A percentile compares a stretch with the other conserved stretches of the same genome.
These are phyloP conservation scores for Cordyceps cicadae DNA, from an alignment of 2,329 filamentous ascomycete species.

Conservation along the genomic window DNA sequence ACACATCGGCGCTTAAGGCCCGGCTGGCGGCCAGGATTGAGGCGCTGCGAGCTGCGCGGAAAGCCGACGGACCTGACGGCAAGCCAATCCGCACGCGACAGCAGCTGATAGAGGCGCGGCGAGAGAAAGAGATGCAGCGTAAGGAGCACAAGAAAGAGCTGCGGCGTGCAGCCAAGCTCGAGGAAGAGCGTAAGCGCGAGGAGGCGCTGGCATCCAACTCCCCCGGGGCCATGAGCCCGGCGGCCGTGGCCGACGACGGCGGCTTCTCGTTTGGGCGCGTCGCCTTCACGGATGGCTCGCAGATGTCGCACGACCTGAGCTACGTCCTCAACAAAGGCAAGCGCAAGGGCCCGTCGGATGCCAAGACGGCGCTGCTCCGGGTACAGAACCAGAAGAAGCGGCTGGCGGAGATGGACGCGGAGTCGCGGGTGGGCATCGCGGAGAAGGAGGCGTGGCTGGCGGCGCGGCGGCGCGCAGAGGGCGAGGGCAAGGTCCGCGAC, in stretches of 20 bases:
- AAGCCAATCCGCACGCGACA: slow-evolving; percentile 72
- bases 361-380: slow-evolving; percentile 76
- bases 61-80: slow-evolving; percentile 77
- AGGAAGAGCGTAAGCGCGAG: slow-evolving; percentile 62
- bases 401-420: slow-evolving; percentile 63
- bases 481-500: slow-evolving; percentile 72
- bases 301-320: slow-evolving; percentile 65
- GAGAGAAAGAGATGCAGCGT: slow-evolving; percentile 78
- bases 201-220: slow-evolving; percentile 56
- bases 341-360: slow-evolving; percentile 75
- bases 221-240: slow-evolving; percentile 49
- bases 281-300: slow-evolving; percentile 79
- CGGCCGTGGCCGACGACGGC: slow-evolving; percentile 36
- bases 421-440: slow-evolving; percentile 76
- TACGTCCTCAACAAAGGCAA: slow-evolving; percentile 46
- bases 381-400: slow-evolving; percentile 81
- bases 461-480: slow-evolving; percentile 79
- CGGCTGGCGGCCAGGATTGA: slow-evolving; percentile 78
- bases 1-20: slow-evolving; percentile 66
- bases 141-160: slow-evolving; percentile 85
- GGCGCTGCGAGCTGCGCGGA: slow-evolving; percentile 73
- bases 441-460: slow-evolving; percentile 94
- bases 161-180: slow-evolving; percentile 66
- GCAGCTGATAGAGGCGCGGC: slow-evolving; percentile 82
- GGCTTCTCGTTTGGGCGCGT: slow-evolving; percentile 80